Evolutionary conservation across 768 basidiomycete genomes (phyloP), one percentile per base, ranked within the genome.

Genomic region (Phylloporus sp.): DNA sequence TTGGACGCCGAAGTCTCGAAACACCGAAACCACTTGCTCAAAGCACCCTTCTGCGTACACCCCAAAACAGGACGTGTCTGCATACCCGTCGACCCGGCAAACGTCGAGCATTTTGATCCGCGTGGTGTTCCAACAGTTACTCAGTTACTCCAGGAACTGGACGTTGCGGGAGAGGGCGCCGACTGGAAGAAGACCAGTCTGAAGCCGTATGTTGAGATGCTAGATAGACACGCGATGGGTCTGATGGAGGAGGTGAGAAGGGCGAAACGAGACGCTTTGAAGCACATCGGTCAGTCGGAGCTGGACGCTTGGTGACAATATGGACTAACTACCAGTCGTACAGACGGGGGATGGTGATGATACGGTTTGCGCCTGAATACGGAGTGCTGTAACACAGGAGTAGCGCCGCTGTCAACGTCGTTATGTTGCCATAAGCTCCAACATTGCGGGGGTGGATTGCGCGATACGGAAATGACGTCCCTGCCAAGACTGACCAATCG

Each of bases 1-100:
- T 78, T 99, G 44, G 96, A 99, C 65, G 88, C 89, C 13, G 96
- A 99, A 66, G 96, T 99, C 23, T 94, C 93, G 3, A 95, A 98
- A 61, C 90, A 94, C 61, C 79, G 93, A 40, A 98, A 99, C 70
- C 96, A 99, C 72, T 76, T 99, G 71, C 79, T 99, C 44, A 99
- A 99, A 69, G 86, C 91, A 18, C 96, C 96, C 0, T 99, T 99
- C 68, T 96, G 94, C 62, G 73, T 98, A 0, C 96, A 99, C 66
- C 96, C 96, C 0, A 90, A 90, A 53, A 99, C 96, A 3, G 96
- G 95, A 2, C 81, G 92, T 24, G 81, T 99, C 9, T 99, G 95
- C 63, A 90, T 99, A 3, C 96, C 95, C 1, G 74, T 98, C 15
- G 86, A 95, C 59, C 86, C 92, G 4, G 68, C 68, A 27, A 63